phyloP scores from a whole-genome alignment of 176 grass and related monocot genomes.

The Bolboschoenus planiculmis region DNA sequence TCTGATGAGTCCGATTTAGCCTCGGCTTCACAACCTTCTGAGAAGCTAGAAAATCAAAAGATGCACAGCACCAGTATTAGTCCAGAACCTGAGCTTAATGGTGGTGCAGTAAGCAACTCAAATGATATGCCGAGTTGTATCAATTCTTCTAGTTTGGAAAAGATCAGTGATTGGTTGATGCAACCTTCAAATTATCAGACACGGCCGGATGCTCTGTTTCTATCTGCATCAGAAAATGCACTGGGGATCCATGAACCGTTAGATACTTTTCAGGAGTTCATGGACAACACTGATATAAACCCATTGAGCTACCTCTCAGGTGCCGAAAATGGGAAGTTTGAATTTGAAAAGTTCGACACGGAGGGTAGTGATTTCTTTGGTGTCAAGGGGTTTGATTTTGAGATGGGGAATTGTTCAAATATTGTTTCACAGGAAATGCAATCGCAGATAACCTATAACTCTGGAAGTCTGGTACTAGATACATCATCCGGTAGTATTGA shows the following conservation, averaged over 20 bases:
- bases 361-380: constrained; percentile 5
- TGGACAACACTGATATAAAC: constrained; percentile 61
- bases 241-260: constrained; percentile 37
- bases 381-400: constrained; percentile 26
- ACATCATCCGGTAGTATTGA: constrained; percentile 80
- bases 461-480: constrained; percentile 15
- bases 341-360: constrained; percentile 24
- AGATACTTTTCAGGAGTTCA: constrained; percentile 69
- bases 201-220: constrained; percentile 28
- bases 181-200: constrained; percentile 55
- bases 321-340: constrained; percentile 46
- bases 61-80: not conserved
- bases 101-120: not conserved
- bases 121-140: not conserved
- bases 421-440: constrained; percentile 25
- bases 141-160: constrained; percentile 22
- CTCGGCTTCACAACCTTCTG: constrained; percentile 1
- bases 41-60: constrained; percentile 6
- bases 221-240: constrained; percentile 53
- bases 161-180: constrained; percentile 54
- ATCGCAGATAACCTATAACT: constrained; percentile 29
- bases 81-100: constrained; percentile 3
- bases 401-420: constrained; percentile 31
- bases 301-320: constrained; percentile 58
- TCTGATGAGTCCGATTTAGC: constrained; percentile 13